Conservation (phyloP, 257 asterid genomes). For the Solanum dulcamara region DNA sequence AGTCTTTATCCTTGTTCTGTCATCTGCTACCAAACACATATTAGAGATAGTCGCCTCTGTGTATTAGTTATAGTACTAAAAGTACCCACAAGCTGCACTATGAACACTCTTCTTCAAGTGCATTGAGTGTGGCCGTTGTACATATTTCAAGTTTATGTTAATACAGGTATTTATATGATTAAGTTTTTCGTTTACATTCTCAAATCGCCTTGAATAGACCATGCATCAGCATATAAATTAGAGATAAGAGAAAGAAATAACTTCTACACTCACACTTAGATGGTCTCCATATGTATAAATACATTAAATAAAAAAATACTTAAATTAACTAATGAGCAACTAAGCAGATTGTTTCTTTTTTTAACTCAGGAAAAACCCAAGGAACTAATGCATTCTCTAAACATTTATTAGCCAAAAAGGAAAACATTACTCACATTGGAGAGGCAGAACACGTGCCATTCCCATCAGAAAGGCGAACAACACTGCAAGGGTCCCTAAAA, state of each 20-base stretch:
- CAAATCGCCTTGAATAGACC: background rate
- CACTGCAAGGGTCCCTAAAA: conserved; percentile 1
- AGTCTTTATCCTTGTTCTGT: background rate
- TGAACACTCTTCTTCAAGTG: background rate
- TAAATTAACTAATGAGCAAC: background rate
- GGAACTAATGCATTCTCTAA: background rate
- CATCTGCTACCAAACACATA: background rate
- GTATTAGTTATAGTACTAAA: background rate
- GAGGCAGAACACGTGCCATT: conserved; percentile 2
- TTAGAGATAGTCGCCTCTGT: background rate
- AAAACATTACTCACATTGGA: conserved; percentile 28
- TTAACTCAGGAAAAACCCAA: background rate
- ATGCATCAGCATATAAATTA: background rate
- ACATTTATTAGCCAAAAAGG: background rate
- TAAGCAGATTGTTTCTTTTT: background rate
- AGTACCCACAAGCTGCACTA: background rate
- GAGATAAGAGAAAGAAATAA: background rate
- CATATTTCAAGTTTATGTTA: background rate
- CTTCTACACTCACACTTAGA: background rate
- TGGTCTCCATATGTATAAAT: background rate
- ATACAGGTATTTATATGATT: background rate
- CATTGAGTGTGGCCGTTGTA: background rate
- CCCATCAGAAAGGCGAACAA: conserved; percentile 9
- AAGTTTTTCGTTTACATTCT: background rate
- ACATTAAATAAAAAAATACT: background rate